phyloP scores from a whole-genome alignment of 2,329 filamentous ascomycete species.

The Fusarium humuli region DNA sequence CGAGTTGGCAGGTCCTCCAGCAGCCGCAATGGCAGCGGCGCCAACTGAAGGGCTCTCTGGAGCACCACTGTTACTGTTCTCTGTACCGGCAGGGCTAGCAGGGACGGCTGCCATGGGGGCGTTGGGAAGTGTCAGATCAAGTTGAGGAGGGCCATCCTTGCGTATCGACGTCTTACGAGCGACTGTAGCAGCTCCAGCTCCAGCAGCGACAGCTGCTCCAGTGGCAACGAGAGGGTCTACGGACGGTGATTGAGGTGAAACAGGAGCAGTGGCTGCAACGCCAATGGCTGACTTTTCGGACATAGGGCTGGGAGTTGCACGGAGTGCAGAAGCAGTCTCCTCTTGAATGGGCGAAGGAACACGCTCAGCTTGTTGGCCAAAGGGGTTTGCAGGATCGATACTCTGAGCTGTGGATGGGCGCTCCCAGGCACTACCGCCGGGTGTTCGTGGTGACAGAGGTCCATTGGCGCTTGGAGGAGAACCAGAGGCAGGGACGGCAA shows the following conservation, averaged over 20 bases:
- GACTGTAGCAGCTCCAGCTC: constrained; percentile 54
- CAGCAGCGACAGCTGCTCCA: constrained; percentile 53
- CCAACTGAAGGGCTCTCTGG: constrained; percentile 57
- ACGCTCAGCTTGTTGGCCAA: constrained; percentile 71
- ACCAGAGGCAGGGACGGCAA: constrained; percentile 49
- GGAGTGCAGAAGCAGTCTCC: constrained; percentile 43
- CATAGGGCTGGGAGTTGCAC: constrained; percentile 49
- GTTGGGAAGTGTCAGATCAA: constrained; percentile 65
- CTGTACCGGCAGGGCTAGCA: constrained; percentile 71
- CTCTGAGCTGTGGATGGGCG: constrained; percentile 59
- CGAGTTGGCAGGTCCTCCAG: constrained; percentile 68
- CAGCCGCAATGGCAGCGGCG: constrained; percentile 71
- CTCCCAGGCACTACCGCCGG: constrained; percentile 59
- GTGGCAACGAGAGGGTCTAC: constrained; percentile 54
- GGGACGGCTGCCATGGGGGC: constrained; percentile 55
- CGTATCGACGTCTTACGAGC: constrained; percentile 68
- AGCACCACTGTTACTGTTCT: constrained; percentile 68
- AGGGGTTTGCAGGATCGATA: constrained; percentile 75
- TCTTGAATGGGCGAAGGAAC: constrained; percentile 57
- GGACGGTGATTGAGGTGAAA: constrained; percentile 31
- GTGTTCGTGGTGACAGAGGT: constrained; percentile 42
- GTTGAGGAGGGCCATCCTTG: constrained; percentile 61
- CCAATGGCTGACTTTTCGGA: constrained; percentile 46
- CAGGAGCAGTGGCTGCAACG: constrained; percentile 18
- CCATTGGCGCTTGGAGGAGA: constrained; percentile 39